Base-by-base conservation (phyloP, 2,329 filamentous ascomycete species). In the Cryoendolithus antarcticus region DNA sequence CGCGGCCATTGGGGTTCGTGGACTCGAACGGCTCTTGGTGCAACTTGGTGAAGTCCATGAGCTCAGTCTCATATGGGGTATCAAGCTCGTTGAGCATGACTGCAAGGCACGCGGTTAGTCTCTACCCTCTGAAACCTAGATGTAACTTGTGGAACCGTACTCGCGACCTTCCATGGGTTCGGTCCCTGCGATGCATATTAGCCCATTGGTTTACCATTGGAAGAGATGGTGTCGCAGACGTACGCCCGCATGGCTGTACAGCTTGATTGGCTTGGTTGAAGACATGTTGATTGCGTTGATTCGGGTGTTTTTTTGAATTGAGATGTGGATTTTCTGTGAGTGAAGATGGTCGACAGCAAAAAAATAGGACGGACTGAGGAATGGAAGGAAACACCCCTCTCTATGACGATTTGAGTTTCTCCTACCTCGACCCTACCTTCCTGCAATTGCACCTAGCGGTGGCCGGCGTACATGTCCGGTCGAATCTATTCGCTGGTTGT, bases 81-180 rank as follows among this genome's bases (percentile, higher is more conserved):
- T 44, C 43, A 30, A 70, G 63, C 45, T 69, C 65, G 35, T 65
- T 58, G 34, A 66, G 54, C 31, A 70, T 41, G 38, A 70, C 61
- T n/a, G 30, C 30, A 13, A 32, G 19, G 19, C 19, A 21, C 6
- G 19, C 19, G 19, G 19, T 21, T 21, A 21, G 19, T 21, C 19
- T 21, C 19, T 21, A 21, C 19, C 19, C 19, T 21, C 19, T 21
- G 19, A 21, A 21, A 21, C 19, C 19, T 21, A 21, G 19, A 21
- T 21, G 19, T 21, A 21, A 21, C 19, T 21, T 21, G 19, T 21
- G 19, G 19, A 21, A 21, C 19, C 19, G 19, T 21, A 21, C 19
- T 55, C 40, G 57, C 54, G 8, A 71, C 61, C 50, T 69, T 69
- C 45, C 55, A 56, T 15, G 62, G 62, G 48, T 65, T 66, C 32